Evolutionary conservation across 257 asterid genomes (phyloP).

Genomic region (Solanum sejunctum): DNA sequence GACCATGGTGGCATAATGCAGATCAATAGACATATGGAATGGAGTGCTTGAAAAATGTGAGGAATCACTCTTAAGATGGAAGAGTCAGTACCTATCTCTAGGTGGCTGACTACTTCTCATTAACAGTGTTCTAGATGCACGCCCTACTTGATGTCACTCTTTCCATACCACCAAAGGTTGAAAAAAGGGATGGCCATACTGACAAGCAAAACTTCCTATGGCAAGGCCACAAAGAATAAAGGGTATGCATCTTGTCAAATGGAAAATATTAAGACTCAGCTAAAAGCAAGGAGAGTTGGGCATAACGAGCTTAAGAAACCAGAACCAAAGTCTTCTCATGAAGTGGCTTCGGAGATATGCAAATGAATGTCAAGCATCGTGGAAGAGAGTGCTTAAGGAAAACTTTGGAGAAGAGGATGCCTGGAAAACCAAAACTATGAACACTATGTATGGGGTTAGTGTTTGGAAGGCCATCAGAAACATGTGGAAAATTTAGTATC

Average conservation of each 20-base stretch:
- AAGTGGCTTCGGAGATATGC: background rate
- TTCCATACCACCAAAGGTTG: background rate
- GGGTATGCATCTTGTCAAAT: background rate
- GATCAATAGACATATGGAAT: background rate
- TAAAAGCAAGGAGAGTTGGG: background rate
- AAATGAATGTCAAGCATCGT: background rate
- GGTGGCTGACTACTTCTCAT: background rate
- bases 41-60: background rate
- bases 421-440: background rate
- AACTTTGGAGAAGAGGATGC: background rate
- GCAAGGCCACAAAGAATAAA: background rate
- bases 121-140: background rate
- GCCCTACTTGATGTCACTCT: background rate
- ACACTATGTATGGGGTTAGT: background rate
- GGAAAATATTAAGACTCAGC: background rate
- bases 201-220: background rate
- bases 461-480: too few species aligned
- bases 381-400: background rate
- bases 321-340: background rate
- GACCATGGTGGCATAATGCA: background rate
- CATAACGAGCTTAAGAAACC: background rate
- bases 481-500: too few species aligned
- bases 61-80: background rate
- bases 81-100: background rate
- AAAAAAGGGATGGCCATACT: background rate